Conservation (phyloP, 257 asterid species). For the Orobanche coerulescens region DNA sequence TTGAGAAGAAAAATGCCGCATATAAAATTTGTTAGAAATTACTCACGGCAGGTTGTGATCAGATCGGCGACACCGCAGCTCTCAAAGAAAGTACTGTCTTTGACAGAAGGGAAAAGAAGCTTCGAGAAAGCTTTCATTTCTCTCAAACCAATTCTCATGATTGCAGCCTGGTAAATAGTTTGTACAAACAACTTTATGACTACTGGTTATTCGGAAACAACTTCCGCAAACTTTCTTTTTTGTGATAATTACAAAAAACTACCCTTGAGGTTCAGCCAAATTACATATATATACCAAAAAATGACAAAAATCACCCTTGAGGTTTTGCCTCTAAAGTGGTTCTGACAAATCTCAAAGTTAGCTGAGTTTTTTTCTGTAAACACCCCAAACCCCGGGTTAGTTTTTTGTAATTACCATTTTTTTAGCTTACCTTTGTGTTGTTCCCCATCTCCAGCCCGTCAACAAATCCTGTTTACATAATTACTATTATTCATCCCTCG, state of each 20-base stretch:
- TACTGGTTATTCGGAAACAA: not conserved
- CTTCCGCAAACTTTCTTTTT: too few species aligned
- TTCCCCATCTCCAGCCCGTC: conserved; percentile 40
- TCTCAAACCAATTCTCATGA: conserved; percentile 78
- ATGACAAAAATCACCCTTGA: too few species aligned
- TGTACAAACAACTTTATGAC: not conserved
- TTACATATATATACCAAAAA: too few species aligned
- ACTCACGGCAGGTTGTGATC: conserved; percentile 83
- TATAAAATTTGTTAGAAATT: not conserved
- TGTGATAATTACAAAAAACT: too few species aligned
- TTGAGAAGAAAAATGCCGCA: not conserved
- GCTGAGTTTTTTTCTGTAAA: too few species aligned
- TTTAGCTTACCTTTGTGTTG: conserved; percentile 63
- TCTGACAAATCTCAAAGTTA: too few species aligned
- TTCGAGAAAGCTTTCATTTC: conserved; percentile 85
- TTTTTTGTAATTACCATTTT: too few species aligned
- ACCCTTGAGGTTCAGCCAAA: too few species aligned
- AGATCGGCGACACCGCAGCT: conserved; percentile 87
- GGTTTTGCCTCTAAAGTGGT: too few species aligned
- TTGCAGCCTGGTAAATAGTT: conserved; percentile 51
- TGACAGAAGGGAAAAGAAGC: conserved; percentile 67
- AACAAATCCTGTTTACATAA: conserved; percentile 38
- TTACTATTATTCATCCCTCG: not conserved
- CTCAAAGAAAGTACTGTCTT: conserved; percentile 81
- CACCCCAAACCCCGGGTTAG: too few species aligned